Conservation (phyloP, 495 filamentous ascomycete genomes). For the Diplogelasinospora grovesii region DNA sequence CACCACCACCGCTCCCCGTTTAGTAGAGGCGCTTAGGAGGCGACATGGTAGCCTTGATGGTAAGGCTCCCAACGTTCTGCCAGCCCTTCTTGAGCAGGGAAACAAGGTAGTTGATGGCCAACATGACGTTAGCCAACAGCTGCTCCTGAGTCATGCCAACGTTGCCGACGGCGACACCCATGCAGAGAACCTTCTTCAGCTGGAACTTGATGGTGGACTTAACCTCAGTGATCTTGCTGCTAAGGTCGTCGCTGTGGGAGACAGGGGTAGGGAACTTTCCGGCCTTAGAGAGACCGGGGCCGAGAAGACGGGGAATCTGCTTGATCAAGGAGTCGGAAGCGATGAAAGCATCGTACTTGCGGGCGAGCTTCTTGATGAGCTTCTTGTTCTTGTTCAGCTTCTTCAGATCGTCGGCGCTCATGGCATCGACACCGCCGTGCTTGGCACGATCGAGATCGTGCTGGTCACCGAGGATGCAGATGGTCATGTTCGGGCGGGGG, state of each 20-base stretch:
- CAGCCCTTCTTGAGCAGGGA: conserved; percentile 99
- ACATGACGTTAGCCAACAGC: conserved; percentile 87
- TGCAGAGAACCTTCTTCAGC: conserved; percentile 99
- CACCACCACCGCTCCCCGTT: no score
- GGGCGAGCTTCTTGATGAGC: conserved; percentile 99
- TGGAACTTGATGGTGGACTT: conserved; percentile 99
- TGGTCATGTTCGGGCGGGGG: conserved; percentile 86
- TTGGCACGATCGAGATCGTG: conserved; percentile 99
- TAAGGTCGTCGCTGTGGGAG: conserved; percentile 89
- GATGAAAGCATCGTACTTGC: conserved; percentile 99
- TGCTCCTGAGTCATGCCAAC: conserved; percentile 96
- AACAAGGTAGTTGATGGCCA: conserved; percentile 99
- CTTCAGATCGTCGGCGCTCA: conserved; percentile 97
- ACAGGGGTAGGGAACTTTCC: conserved; percentile 99
- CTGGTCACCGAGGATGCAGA: conserved; percentile 99
- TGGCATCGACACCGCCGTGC: conserved; percentile 94
- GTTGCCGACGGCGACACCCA: conserved; percentile 97
- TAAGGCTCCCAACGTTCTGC: conserved; percentile 99
- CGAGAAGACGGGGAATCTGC: conserved; percentile 98
- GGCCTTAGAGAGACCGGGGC: conserved; percentile 97
- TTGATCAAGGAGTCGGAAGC: conserved; percentile 95
- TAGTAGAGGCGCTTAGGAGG: conserved; percentile 96
- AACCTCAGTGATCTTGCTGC: conserved; percentile 92
- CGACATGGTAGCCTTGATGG: conserved; percentile 99
- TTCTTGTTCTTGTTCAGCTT: conserved; percentile 99